A percentile compares a stretch with the other conserved stretches of the same genome.
phyloP scores from a whole-genome alignment of 805 yeast genomes.

The Phaffomyces opuntiae region DNA sequence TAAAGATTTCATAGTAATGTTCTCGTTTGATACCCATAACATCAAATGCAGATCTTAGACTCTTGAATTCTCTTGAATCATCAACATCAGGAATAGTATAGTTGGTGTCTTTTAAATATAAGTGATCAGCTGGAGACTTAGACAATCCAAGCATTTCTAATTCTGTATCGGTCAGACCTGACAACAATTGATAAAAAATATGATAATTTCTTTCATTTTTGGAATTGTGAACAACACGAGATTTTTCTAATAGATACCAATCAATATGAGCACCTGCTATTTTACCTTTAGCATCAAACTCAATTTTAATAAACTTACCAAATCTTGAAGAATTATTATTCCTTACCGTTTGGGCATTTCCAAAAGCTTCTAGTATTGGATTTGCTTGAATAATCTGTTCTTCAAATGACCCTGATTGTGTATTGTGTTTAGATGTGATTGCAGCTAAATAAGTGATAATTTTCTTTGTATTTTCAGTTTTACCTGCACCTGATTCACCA shows the following conservation, averaged over 20 bases:
- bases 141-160: slow-evolving; percentile 40
- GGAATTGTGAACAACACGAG: slow-evolving; percentile 79
- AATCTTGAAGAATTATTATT: slow-evolving; percentile 94
- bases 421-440: slow-evolving; percentile 40
- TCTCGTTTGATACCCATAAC: slow-evolving; percentile 59
- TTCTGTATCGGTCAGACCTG: slow-evolving; percentile 51
- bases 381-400: slow-evolving; percentile 85
- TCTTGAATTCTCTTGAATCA: slow-evolving; percentile 62
- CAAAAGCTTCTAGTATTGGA: slow-evolving; percentile 93
- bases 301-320: slow-evolving; percentile 91
- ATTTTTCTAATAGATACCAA: slow-evolving; percentile 90
- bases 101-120: slow-evolving; percentile 52
- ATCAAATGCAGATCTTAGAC: slow-evolving; percentile 58
- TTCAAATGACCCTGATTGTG: slow-evolving; percentile 47
- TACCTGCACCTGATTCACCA: slow-evolving; percentile 99
- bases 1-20: slow-evolving; percentile 54
- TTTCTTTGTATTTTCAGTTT: slow-evolving; percentile 94
- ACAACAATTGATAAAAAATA: slow-evolving; percentile 74
- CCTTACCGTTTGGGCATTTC: slow-evolving; percentile 92
- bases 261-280: slow-evolving; percentile 89
- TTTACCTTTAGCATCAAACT: slow-evolving; percentile 53
- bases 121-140: slow-evolving; percentile 33
- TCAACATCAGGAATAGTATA: slow-evolving; percentile 63
- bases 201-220: slow-evolving; percentile 84
- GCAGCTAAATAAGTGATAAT: slow-evolving; percentile 88